Conservation (phyloP, 805 yeast genomes). For the Groenewaldozyma tartarivorans region DNA sequence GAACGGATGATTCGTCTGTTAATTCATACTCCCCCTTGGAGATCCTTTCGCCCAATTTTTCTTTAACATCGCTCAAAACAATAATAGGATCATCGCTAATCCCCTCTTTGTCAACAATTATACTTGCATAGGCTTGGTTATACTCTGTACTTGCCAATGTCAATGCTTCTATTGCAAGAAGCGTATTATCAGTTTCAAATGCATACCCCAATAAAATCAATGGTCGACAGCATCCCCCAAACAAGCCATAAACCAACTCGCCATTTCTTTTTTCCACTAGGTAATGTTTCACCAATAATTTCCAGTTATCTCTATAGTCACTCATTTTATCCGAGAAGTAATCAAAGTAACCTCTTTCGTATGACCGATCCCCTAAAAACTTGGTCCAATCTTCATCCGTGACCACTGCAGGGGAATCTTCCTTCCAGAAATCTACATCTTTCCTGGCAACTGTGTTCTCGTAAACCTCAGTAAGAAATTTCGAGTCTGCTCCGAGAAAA, state of each 20-base stretch:
- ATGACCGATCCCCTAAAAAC: constrained; percentile 23
- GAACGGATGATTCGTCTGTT: too few relatives aligned
- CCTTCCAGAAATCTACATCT: constrained; percentile 25
- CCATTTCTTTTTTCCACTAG: constrained; percentile 9
- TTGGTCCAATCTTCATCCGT: constrained; percentile 26
- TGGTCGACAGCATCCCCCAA: constrained; percentile 23
- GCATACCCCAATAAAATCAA: constrained; percentile 30
- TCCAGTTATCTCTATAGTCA: constrained; percentile 27
- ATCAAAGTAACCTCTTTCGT: constrained; percentile 29
- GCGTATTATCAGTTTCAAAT: constrained; percentile 25
- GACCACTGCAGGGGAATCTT: constrained; percentile 31
- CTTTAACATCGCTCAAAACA: background rate
- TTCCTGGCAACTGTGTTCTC: constrained; percentile 20
- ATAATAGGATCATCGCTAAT: background rate
- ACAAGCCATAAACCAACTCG: constrained; percentile 16
- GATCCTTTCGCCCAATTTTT: constrained; percentile 1
- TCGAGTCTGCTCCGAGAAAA: constrained; percentile 28
- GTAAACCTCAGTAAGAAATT: constrained; percentile 21
- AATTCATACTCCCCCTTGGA: background rate
- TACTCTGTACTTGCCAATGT: constrained; percentile 21
- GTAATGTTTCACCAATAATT: constrained; percentile 19
- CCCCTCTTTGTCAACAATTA: background rate
- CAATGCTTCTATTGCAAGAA: constrained; percentile 29
- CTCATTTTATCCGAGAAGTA: constrained; percentile 30
- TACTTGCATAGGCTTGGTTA: too few relatives aligned